Evolutionary conservation across 208 protist genomes (phyloP), one percentile per base, ranked within the genome.

Genomic region (Wallacemonas collosoma): DNA sequence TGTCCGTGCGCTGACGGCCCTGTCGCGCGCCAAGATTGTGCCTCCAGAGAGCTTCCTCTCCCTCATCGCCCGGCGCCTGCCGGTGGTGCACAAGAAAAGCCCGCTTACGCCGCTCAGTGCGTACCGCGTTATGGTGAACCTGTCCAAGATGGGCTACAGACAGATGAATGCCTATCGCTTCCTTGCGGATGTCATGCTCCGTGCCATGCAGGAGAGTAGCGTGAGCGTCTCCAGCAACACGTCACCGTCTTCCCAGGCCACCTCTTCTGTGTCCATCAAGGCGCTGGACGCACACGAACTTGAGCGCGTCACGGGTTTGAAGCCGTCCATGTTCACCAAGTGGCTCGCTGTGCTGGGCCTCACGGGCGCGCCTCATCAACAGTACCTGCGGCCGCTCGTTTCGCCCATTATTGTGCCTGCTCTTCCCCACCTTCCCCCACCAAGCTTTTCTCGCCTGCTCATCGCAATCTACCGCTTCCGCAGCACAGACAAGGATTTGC

Each of bases 121-220:
- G 58, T 95, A 93, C 70, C 74, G 90, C 7, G 87, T 85, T 7
- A 76, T 93, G 57, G 76, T 82, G 4, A 91, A 93, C 76, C 66
- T 95, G 3, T 76, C 80, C 17, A 80, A 77, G n/a, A 89, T 91
- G 80, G 85, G 85, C 12, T 78, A 91, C 75, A 76, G 80, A 17
- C 77, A 86, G 38, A 93, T 92, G 80, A 89, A 85, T 65, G 80
- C 73, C 5, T 95, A 89, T 70, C 83, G 86, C 64, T 95, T 95
- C 70, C 75, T 95, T 17, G 77, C 90, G 0, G 87, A 95, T 56
- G 73, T 71, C 73, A 91, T 91, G 63, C 61, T 81, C 55, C 54
- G 64, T 1, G 56, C 70, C 17, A 86, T 93, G 53, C 77, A 92
- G 60, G 54, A 75, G 44, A 83, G 88, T 53, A 62, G 91, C 14